These are phyloP conservation scores for Picochlorum sp. DNA, from an alignment of 139 green algal species.

Conservation along the genomic window DNA sequence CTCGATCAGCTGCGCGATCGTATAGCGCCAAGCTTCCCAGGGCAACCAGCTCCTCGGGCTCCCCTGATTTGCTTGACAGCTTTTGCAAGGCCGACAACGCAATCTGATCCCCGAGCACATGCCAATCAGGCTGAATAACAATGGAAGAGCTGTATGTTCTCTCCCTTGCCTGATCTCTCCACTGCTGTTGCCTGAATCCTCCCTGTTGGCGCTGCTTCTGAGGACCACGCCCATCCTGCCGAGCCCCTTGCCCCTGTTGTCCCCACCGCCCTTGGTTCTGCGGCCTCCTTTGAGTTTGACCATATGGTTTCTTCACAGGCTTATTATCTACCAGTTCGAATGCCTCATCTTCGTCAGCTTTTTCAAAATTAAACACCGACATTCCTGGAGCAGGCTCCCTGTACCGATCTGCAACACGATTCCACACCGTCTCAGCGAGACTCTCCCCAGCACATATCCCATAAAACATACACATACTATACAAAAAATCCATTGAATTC, in stretches of 20 bases:
- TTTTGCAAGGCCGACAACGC: constrained; percentile 68
- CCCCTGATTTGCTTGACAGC: constrained; percentile 50
- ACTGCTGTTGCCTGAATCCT: neutral
- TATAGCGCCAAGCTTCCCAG: constrained; percentile 76
- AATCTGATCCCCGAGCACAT: constrained; percentile 84
- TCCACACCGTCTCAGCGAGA: neutral
- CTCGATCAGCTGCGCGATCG: constrained; percentile 79
- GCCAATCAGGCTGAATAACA: constrained; percentile 90
- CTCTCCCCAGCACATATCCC: neutral
- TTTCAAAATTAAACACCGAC: constrained; percentile 91
- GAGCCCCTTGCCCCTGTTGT: neutral
- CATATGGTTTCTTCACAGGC: constrained; percentile 38
- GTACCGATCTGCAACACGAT: constrained; percentile 17
- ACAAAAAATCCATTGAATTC: constrained; percentile 2
- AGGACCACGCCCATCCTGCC: neutral
- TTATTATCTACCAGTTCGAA: constrained; percentile 96
- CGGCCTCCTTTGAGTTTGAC: neutral
- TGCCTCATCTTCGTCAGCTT: constrained; percentile 86
- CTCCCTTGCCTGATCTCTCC: constrained; percentile 13
- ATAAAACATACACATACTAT: neutral
- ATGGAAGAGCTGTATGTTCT: constrained; percentile 61
- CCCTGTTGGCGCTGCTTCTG: neutral
- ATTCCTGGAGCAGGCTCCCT: constrained; percentile 26
- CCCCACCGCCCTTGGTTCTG: constrained; percentile 6
- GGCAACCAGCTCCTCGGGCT: constrained; percentile 32